Percentiles rank a stretch among this genome's conserved stretches.
phyloP scores from a whole-genome alignment of 768 basidiomycete species.

The Saitozyma podzolica region DNA sequence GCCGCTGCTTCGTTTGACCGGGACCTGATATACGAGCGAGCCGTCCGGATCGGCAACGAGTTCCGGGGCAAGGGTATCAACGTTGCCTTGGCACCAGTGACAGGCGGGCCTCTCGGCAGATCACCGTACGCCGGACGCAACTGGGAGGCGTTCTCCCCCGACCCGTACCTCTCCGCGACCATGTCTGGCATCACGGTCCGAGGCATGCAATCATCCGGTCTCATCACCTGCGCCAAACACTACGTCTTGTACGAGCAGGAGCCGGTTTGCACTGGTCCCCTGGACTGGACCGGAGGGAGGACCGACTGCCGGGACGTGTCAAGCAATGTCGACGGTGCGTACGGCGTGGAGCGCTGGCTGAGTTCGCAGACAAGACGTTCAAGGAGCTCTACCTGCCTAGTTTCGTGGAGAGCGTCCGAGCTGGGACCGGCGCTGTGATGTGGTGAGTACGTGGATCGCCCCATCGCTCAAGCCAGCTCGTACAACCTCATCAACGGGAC shows the following conservation, averaged over 20 bases:
- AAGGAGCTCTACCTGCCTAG: slow-evolving; percentile 53
- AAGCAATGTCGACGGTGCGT: slow-evolving; percentile 33
- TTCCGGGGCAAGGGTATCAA: slow-evolving; percentile 81
- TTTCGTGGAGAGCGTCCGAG: slow-evolving; percentile 53
- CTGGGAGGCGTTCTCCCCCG: slow-evolving; percentile 48
- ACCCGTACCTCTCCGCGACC: slow-evolving; percentile 43
- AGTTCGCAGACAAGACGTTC: slow-evolving; percentile 44
- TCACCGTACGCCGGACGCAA: slow-evolving; percentile 47
- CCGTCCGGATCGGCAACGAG: slow-evolving; percentile 75
- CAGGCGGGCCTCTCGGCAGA: slow-evolving; percentile 48
- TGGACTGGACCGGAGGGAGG: slow-evolving; percentile 26
- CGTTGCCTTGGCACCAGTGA: slow-evolving; percentile 61
- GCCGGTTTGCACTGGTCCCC: slow-evolving; percentile 33
- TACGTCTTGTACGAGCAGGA: slow-evolving; percentile 52
- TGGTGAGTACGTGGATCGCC: slow-evolving; percentile 27
- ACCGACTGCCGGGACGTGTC: slow-evolving; percentile 37
- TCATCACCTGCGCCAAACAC: slow-evolving; percentile 48
- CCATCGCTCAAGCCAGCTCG: slow-evolving; percentile 18
- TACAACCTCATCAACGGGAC: slow-evolving; percentile 52
- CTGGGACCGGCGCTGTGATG: slow-evolving; percentile 51
- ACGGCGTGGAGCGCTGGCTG: slow-evolving; percentile 10
- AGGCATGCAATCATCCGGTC: slow-evolving; percentile 34
- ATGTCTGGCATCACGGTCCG: slow-evolving; percentile 41
- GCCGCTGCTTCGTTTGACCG: slow-evolving; percentile 62
- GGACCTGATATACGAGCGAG: slow-evolving; percentile 72